phyloP scores from a whole-genome alignment of 2,329 filamentous ascomycete genomes.

The Verticillium isaacii region DNA sequence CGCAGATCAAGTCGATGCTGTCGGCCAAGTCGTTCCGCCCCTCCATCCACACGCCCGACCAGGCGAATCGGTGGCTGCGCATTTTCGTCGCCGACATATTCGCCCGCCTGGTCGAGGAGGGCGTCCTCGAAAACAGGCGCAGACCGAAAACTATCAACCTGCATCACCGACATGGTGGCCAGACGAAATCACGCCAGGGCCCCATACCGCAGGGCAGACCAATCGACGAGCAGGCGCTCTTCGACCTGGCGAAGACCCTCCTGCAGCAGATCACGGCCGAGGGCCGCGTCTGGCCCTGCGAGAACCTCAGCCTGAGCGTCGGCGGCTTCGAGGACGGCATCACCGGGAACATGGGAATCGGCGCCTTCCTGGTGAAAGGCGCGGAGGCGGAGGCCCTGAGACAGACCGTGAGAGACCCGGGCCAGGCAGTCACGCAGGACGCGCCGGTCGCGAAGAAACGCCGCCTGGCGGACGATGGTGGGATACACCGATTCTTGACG shows the following conservation, averaged over 20 bases:
- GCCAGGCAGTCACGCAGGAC: not conserved
- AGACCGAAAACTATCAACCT: slow-evolving; percentile 82
- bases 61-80: slow-evolving; percentile 78
- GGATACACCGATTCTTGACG: slow-evolving; percentile 55
- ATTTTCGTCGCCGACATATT: slow-evolving; percentile 94
- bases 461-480: slow-evolving; percentile 30
- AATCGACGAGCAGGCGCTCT: slow-evolving; percentile 68
- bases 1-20: slow-evolving; percentile 95
- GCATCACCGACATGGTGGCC: slow-evolving; percentile 70
- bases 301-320: slow-evolving; percentile 84
- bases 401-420: slow-evolving; percentile 21
- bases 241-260: slow-evolving; percentile 71
- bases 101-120: slow-evolving; percentile 84
- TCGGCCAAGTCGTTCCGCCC: slow-evolving; percentile 94
- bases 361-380: slow-evolving; percentile 75
- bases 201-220: slow-evolving; percentile 72
- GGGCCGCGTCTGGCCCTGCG: slow-evolving; percentile 81
- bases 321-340: slow-evolving; percentile 89
- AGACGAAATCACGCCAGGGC: slow-evolving; percentile 69
- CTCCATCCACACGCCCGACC: slow-evolving; percentile 70
- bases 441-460: slow-evolving; percentile 29
- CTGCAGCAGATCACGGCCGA: slow-evolving; percentile 74
- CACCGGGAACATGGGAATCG: slow-evolving; percentile 79
- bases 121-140: slow-evolving; percentile 79
- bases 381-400: slow-evolving; percentile 57